phyloP scores from a whole-genome alignment of 2,329 filamentous ascomycete species.

The Colletotrichum australisinense region DNA sequence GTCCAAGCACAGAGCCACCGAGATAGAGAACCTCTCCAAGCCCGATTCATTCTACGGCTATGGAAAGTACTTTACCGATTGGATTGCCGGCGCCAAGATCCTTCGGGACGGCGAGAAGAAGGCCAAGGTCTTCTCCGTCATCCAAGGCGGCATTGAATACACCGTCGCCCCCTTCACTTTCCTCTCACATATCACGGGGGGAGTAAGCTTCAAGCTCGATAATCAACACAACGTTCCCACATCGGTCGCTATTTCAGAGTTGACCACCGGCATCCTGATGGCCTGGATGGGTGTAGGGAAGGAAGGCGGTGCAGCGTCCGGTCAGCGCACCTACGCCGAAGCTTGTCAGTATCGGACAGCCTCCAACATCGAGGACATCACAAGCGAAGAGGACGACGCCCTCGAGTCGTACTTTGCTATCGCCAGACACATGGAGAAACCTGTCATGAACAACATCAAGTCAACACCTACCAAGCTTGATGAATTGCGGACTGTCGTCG shows the following conservation, averaged over 20 bases:
- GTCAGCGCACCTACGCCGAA: background rate
- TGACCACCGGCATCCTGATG: slow-evolving; percentile 55
- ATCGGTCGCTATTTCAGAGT: slow-evolving; percentile 47
- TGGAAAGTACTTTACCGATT: slow-evolving; percentile 55
- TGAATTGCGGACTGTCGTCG: slow-evolving; percentile 41
- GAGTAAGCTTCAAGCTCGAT: slow-evolving; percentile 50
- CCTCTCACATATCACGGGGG: slow-evolving; percentile 54
- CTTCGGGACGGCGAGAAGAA: slow-evolving; percentile 50
- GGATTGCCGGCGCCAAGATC: slow-evolving; percentile 50
- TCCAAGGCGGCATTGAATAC: slow-evolving; percentile 40
- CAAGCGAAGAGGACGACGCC: slow-evolving; percentile 9
- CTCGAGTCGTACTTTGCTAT: slow-evolving; percentile 13
- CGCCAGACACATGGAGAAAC: background rate
- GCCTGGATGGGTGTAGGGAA: slow-evolving; percentile 55
- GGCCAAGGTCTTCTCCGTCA: slow-evolving; percentile 57
- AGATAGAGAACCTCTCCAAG: slow-evolving; percentile 20
- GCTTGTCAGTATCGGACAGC: slow-evolving; percentile 2
- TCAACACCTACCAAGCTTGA: slow-evolving; percentile 35
- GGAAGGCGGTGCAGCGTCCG: slow-evolving; percentile 25
- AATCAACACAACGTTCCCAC: slow-evolving; percentile 27
- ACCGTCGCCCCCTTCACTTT: slow-evolving; percentile 51
- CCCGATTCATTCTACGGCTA: slow-evolving; percentile 42
- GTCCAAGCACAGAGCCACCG: background rate
- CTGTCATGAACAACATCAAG: slow-evolving; percentile 33
- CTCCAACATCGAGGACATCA: background rate